Evolutionary conservation across 2,329 filamentous ascomycete genomes (phyloP).

Genomic region (Paraphoma sp.): DNA sequence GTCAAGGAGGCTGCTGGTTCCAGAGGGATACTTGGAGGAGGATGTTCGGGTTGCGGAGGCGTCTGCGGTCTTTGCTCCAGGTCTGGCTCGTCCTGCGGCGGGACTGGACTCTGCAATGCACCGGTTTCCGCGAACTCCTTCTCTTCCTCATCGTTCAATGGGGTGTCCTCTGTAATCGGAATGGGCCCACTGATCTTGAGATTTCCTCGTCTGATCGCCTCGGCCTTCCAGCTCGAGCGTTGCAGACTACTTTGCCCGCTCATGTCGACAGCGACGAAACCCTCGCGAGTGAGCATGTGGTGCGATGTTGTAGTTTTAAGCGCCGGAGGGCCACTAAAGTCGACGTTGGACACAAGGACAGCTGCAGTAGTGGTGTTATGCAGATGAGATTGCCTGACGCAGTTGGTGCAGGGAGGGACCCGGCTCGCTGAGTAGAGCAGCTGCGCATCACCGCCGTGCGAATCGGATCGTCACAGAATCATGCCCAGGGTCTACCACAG

Average conservation of each 20-base stretch:
- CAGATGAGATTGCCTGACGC: slow-evolving; percentile 32
- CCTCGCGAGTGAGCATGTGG: slow-evolving; percentile 44
- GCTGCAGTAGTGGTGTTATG: slow-evolving; percentile 21
- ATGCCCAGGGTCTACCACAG: slow-evolving; percentile 1
- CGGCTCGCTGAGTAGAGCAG: slow-evolving; percentile 15
- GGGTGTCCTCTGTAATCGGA: slow-evolving; percentile 46
- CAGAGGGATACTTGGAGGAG: slow-evolving; percentile 17
- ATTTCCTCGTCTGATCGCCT: slow-evolving; percentile 47
- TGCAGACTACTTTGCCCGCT: slow-evolving; percentile 34
- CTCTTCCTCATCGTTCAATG: slow-evolving; percentile 45
- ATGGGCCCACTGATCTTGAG: slow-evolving; percentile 49
- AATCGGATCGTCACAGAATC: slow-evolving; percentile 19
- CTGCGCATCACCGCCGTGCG: slow-evolving; percentile 24
- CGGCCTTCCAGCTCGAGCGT: slow-evolving; percentile 48
- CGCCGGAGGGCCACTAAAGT: slow-evolving; percentile 11
- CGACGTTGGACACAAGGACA: slow-evolving; percentile 11
- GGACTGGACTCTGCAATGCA: slow-evolving; percentile 16
- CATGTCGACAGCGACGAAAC: slow-evolving; percentile 39
- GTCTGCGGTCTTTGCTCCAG: slow-evolving; percentile 17
- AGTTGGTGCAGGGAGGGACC: slow-evolving; percentile 30
- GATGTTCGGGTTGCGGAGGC: slow-evolving; percentile 18
- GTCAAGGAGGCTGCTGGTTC: slow-evolving; percentile 12
- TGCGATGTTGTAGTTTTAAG: slow-evolving; percentile 11
- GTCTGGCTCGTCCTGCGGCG: slow-evolving; percentile 19
- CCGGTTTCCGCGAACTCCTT: slow-evolving; percentile 36